phyloP scores from a whole-genome alignment of 2,329 filamentous ascomycete species.

The Xenoacremonium recifei region DNA sequence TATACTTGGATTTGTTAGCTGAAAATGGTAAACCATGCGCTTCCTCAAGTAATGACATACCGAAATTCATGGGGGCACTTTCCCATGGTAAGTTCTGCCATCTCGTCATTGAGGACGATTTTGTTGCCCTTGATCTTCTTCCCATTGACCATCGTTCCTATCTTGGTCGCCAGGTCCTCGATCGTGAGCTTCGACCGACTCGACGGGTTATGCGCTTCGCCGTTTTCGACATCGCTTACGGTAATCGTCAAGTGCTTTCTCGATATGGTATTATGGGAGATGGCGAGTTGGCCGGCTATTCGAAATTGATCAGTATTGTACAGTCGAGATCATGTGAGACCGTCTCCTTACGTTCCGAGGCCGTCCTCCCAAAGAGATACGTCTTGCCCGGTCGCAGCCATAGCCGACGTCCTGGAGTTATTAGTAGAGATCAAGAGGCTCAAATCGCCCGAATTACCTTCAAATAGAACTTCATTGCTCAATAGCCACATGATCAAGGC shows the following conservation, averaged over 20 bases:
- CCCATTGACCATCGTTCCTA: slow-evolving; percentile 77
- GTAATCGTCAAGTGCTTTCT: slow-evolving; percentile 81
- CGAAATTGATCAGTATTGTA: slow-evolving; percentile 3
- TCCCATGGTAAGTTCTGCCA: slow-evolving; percentile 69
- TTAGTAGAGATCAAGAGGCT: slow-evolving; percentile 3
- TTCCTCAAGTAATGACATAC: slow-evolving; percentile 43
- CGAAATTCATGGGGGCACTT: slow-evolving; percentile 63
- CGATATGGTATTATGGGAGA: slow-evolving; percentile 81
- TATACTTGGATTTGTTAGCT: slow-evolving; percentile 50
- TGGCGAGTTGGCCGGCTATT: slow-evolving; percentile 63
- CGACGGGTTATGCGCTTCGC: slow-evolving; percentile 63
- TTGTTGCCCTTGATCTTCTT: slow-evolving; percentile 64
- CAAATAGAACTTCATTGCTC: slow-evolving; percentile 56
- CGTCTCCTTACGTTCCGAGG: slow-evolving; percentile 58
- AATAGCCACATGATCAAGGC: slow-evolving; percentile 60
- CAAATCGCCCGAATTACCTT: slow-evolving; percentile 30
- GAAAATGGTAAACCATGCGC: no score
- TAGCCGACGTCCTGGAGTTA: slow-evolving; percentile 55
- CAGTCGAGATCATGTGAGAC: no score
- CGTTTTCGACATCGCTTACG: slow-evolving; percentile 62
- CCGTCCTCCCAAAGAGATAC: slow-evolving; percentile 82
- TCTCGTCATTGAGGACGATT: slow-evolving; percentile 47
- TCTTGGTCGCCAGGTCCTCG: slow-evolving; percentile 79
- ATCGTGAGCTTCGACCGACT: slow-evolving; percentile 69
- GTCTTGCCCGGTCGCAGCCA: slow-evolving; percentile 86